A percentile compares a stretch with the other conserved stretches of the same genome.
Conservation (phyloP, 2,329 filamentous ascomycete species). For the Albophoma yamanashiensis region DNA sequence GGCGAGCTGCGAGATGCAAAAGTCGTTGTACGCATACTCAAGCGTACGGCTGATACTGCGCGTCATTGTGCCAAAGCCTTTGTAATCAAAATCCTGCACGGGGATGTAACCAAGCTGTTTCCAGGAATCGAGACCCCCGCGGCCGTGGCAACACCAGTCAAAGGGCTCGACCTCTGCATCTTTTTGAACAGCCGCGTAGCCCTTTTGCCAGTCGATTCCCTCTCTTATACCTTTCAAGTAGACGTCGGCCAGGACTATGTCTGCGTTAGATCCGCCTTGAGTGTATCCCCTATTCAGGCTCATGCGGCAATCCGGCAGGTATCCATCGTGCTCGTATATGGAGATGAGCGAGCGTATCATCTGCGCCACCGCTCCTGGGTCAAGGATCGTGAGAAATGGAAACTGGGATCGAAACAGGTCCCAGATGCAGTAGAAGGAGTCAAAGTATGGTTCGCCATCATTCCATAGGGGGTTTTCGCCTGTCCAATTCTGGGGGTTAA, state of each 20-base stretch:
- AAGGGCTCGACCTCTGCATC: slow-evolving; percentile 61
- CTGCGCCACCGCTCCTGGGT: slow-evolving; percentile 50
- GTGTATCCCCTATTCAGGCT: slow-evolving; percentile 64
- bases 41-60: slow-evolving; percentile 62
- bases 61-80: slow-evolving; percentile 58
- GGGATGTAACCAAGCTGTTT: slow-evolving; percentile 63
- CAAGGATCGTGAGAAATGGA: slow-evolving; percentile 57
- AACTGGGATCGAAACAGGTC: slow-evolving; percentile 60
- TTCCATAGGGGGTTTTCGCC: slow-evolving; percentile 61
- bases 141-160: slow-evolving; percentile 60
- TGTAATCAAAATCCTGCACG: slow-evolving; percentile 53
- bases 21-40: slow-evolving; percentile 73
- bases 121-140: slow-evolving; percentile 63
- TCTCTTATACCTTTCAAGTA: slow-evolving; percentile 53
- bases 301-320: slow-evolving; percentile 68
- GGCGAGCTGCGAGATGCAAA: slow-evolving; percentile 54
- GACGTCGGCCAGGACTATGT: slow-evolving; percentile 56
- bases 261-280: slow-evolving; percentile 66
- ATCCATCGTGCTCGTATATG: slow-evolving; percentile 59
- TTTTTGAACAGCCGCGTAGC: slow-evolving; percentile 60
- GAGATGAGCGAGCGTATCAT: slow-evolving; percentile 65
- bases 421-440: slow-evolving; percentile 71
- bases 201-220: slow-evolving; percentile 55
- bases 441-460: slow-evolving; percentile 59
- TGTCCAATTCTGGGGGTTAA: slow-evolving; percentile 65